Evolutionary conservation across 352 stramenopile species (phyloP), one percentile per base, ranked within the genome.

Genomic region (Phytophthora tentaculata): DNA sequence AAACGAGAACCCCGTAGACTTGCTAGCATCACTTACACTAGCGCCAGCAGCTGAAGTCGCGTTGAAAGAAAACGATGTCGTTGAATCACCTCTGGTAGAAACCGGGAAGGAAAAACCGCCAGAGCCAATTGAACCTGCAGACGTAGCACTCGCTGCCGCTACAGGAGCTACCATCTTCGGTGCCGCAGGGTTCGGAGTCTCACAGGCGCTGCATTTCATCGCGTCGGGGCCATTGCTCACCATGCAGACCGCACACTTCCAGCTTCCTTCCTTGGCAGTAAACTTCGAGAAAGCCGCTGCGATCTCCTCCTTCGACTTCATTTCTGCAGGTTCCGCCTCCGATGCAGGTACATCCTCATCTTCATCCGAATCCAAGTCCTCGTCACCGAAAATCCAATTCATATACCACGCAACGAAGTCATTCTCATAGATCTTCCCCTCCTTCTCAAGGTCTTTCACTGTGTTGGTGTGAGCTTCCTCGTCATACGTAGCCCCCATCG

Each of bases 321-420:
- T 83, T 44, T 67, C 56, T 9, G 64, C 44, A 5, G 73, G 56
- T 22, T 64, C 53, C 7, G 47, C 48, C 8, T 20, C n/a, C 13
- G 39, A 44, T 17, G 29, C 53, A 59, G 57, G n/a, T 24, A 16
- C 39, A 35, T 72, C 65, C 4, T 67, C 63, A 10, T 84, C 68
- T 37, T 69, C 62, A 47, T 80, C 79, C 2, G 81, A 81, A n/a
- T 89, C 80, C 9, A 71, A 81, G 8, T 81, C 77, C 22, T 77
- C 77, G 22, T 73, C 61, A 20, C 72, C 75, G 37, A 91, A 88
- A 55, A 91, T 72, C 81, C 81, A 91, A 57, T 79, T 67, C 9
- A 90, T 47, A 56, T 91, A 91, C 83, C 83, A 91, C 26, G 63
- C 61, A 35, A 84, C 72, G 32, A 91, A 91, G 22, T 88, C 79